phyloP scores from a whole-genome alignment of 345 rosid species.

The Heritiera fomes region DNA sequence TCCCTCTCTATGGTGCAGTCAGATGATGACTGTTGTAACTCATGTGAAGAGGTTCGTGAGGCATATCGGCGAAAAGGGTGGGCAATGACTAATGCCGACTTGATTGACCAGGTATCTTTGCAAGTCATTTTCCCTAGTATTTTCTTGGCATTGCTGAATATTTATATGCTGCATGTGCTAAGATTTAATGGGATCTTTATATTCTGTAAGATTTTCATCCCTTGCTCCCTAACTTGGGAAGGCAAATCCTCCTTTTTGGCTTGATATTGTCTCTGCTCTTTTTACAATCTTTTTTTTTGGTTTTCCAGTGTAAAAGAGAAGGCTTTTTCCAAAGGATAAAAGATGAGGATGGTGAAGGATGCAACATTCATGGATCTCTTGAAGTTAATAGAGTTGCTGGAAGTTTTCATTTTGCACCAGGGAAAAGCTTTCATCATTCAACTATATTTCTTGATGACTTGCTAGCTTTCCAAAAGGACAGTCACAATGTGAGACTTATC shows the following conservation, averaged over 20 bases:
- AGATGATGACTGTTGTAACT: slow-evolving; percentile 78
- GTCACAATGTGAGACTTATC: slow-evolving; percentile 61
- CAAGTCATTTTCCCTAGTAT: neutral
- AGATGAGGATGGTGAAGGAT: slow-evolving; percentile 91
- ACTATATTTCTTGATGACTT: slow-evolving; percentile 65
- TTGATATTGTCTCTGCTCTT: neutral
- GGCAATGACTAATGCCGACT: slow-evolving; percentile 67
- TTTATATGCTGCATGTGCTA: neutral
- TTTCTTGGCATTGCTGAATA: neutral
- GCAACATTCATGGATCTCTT: slow-evolving; percentile 75
- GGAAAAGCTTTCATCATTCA: slow-evolving; percentile 80
- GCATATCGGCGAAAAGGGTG: slow-evolving; percentile 87
- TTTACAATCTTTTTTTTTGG: neutral
- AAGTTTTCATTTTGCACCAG: slow-evolving; percentile 78
- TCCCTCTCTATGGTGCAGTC: slow-evolving; percentile 38
- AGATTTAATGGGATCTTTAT: neutral
- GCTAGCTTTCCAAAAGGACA: slow-evolving; percentile 63
- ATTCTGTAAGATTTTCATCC: neutral
- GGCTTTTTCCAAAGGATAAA: slow-evolving; percentile 76
- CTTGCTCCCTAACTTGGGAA: neutral
- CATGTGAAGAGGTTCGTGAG: slow-evolving; percentile 89
- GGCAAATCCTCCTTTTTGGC: neutral
- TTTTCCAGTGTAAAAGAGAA: slow-evolving; percentile 81
- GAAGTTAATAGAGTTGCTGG: slow-evolving; percentile 95
- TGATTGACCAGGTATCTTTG: slow-evolving; percentile 51